A percentile compares a stretch with the other conserved stretches of the same genome.
Conservation (phyloP, 345 rosid genomes). For the Linum lewisii region DNA sequence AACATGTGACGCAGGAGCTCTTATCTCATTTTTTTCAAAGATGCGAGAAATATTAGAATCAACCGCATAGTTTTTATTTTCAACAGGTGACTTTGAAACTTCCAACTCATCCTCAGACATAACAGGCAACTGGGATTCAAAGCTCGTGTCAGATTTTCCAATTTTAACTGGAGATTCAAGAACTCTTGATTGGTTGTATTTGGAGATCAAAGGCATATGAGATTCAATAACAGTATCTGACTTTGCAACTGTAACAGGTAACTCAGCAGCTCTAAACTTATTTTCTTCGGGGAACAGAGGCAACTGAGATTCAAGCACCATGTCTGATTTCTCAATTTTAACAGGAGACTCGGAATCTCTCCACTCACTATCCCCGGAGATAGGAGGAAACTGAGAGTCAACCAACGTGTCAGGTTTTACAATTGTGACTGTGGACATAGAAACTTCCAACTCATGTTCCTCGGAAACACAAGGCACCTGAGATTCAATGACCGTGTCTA, state of each 20-base stretch:
- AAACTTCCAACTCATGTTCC: background rate
- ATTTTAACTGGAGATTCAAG: background rate
- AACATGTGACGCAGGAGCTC: too few relatives aligned
- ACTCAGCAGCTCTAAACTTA: background rate
- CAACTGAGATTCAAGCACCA: background rate
- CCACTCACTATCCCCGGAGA: background rate
- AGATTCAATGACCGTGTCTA: background rate
- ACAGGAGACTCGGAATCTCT: background rate
- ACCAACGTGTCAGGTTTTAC: background rate
- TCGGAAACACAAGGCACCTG: background rate
- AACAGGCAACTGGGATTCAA: background rate
- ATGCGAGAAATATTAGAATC: too few relatives aligned
- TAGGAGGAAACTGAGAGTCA: background rate
- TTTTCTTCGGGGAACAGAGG: background rate
- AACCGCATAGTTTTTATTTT: too few relatives aligned
- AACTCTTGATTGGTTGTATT: background rate
- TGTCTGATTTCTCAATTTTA: background rate
- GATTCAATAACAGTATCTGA: background rate
- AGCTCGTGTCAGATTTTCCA: background rate
- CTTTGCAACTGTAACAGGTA: background rate
- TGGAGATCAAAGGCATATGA: background rate
- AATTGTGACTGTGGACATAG: background rate
- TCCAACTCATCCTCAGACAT: too few relatives aligned
- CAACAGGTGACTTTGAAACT: too few relatives aligned
- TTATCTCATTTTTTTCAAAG: too few relatives aligned